phyloP scores from a whole-genome alignment of 2,329 filamentous ascomycete genomes.

The Sarocladiaceae sp. region DNA sequence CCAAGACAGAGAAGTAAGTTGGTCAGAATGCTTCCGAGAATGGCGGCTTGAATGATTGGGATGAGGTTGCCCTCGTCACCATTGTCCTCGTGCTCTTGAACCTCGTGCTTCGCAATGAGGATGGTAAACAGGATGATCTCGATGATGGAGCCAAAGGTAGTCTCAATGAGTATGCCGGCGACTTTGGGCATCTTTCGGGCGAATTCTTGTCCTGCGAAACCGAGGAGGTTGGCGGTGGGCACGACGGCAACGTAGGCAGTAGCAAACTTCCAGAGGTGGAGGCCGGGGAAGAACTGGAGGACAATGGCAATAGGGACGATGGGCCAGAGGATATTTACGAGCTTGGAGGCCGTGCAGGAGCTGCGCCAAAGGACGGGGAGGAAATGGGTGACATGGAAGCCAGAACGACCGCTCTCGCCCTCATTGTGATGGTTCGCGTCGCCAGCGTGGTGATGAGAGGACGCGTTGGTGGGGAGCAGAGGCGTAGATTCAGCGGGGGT shows the following conservation, averaged over 20 bases:
- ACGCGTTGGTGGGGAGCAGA: neutral
- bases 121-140: conserved; percentile 65
- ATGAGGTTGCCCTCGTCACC: conserved; percentile 34
- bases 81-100: conserved; percentile 11
- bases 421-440: conserved; percentile 20
- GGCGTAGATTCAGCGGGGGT: neutral
- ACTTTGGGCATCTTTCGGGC: conserved; percentile 60
- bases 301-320: conserved; percentile 39
- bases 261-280: conserved; percentile 38
- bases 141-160: conserved; percentile 55
- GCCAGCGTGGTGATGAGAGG: neutral
- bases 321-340: conserved; percentile 43
- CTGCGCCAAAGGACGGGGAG: conserved; percentile 34
- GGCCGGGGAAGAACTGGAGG: conserved; percentile 27
- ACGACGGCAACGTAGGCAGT: conserved; percentile 42
- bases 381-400: conserved; percentile 36
- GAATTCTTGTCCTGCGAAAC: conserved; percentile 48
- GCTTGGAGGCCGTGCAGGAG: conserved; percentile 36
- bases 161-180: conserved; percentile 44
- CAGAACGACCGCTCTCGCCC: conserved; percentile 38
- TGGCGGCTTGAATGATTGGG: conserved; percentile 61
- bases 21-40: conserved; percentile 62
- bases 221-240: conserved; percentile 41
- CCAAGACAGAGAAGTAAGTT: conserved; percentile 63
- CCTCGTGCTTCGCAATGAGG: conserved; percentile 37